phyloP scores from a whole-genome alignment of 805 yeast species.

The Crinitomyces ghanaensis region DNA sequence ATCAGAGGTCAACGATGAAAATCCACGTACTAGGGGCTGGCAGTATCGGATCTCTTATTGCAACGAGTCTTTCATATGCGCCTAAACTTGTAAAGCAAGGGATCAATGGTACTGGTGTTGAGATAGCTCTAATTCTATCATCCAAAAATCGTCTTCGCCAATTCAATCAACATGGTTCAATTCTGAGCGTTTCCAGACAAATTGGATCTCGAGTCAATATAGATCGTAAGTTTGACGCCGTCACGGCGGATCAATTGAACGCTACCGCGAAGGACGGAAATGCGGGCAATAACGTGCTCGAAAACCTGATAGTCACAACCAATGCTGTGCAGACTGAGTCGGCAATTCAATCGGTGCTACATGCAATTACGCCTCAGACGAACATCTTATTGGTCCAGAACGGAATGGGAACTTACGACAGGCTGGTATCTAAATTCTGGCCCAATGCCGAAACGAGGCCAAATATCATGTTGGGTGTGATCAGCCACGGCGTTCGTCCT shows the following conservation, averaged over 20 bases:
- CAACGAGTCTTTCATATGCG: slow-evolving; percentile 32
- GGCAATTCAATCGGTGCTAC: slow-evolving; percentile 48
- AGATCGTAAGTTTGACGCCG: slow-evolving; percentile 10
- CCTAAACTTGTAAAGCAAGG: too few relatives aligned
- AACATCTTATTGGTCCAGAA: slow-evolving; percentile 67
- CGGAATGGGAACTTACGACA: slow-evolving; percentile 65
- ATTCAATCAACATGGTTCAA: slow-evolving; percentile 33
- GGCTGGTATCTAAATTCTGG: slow-evolving; percentile 44
- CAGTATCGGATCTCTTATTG: slow-evolving; percentile 39
- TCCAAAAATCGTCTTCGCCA: slow-evolving; percentile 32
- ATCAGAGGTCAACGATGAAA: too few relatives aligned
- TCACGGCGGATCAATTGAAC: slow-evolving; percentile 6
- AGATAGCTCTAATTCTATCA: slow-evolving; percentile 33
- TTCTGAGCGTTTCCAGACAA: slow-evolving; percentile 23
- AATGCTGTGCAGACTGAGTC: slow-evolving; percentile 63
- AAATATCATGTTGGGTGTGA: slow-evolving; percentile 57
- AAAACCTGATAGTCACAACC: slow-evolving; percentile 60
- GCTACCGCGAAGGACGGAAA: slow-evolving; percentile 13
- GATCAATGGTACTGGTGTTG: too few relatives aligned
- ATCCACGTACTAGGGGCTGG: slow-evolving; percentile 40
- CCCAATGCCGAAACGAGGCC: slow-evolving; percentile 38
- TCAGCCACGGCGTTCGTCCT: slow-evolving; percentile 68
- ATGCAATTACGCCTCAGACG: slow-evolving; percentile 37
- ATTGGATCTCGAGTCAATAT: slow-evolving; percentile 8
- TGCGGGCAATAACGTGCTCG: slow-evolving; percentile 26